Evolutionary conservation across 257 asterid species (phyloP).

Genomic region (Scutellaria baicalensis): DNA sequence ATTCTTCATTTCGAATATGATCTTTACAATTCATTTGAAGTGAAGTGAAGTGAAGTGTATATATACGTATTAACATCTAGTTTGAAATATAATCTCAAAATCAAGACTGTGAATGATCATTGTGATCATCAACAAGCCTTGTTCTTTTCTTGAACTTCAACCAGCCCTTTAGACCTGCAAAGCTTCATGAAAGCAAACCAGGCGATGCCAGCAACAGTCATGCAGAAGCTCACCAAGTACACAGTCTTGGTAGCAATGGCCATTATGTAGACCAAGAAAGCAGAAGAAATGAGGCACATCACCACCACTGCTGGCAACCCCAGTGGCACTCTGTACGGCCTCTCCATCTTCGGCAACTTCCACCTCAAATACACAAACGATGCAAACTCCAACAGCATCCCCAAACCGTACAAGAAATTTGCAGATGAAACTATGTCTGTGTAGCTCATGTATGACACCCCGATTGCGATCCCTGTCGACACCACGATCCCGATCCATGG

Average conservation of each 20-base stretch:
- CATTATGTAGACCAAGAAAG: constrained; percentile 51
- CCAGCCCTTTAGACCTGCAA: constrained; percentile 45
- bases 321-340: constrained; percentile 67
- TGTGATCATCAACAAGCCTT: not conserved
- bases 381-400: constrained; percentile 70
- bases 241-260: constrained; percentile 46
- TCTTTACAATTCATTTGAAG: too few relatives aligned
- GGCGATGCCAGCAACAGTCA: constrained; percentile 42
- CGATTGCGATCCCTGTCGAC: constrained; percentile 45
- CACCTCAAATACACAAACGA: constrained; percentile 62
- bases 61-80: too few relatives aligned
- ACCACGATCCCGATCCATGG: constrained; percentile 67
- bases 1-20: too few relatives aligned
- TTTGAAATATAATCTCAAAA: too few relatives aligned
- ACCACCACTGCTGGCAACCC: constrained; percentile 28
- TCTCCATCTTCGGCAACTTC: constrained; percentile 38
- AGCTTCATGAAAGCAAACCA: constrained; percentile 63
- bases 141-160: constrained; percentile 30
- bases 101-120: too few relatives aligned
- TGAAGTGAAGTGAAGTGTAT: too few relatives aligned
- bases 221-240: constrained; percentile 36
- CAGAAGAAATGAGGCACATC: constrained; percentile 63
- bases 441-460: constrained; percentile 53
- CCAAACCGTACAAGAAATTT: constrained; percentile 63
- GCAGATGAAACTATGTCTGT: constrained; percentile 48